These are phyloP conservation scores for Beta lomatogona DNA, from an alignment of 179 eudicot species.

Conservation along the genomic window DNA sequence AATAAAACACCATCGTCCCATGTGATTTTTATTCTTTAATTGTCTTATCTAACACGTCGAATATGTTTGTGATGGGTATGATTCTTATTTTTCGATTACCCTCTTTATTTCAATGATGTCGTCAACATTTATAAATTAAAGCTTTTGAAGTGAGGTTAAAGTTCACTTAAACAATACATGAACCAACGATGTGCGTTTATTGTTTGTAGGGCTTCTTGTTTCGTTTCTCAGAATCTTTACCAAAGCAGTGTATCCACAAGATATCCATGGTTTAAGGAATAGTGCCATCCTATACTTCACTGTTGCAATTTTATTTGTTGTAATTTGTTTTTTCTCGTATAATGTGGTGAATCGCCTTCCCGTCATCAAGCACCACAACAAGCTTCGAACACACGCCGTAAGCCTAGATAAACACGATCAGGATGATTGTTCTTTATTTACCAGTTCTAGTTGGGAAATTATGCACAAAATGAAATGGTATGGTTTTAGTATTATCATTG, in stretches of 20 bases:
- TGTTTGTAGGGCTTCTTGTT: conserved; percentile 70
- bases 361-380: conserved; percentile 62
- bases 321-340: conserved; percentile 58
- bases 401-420: conserved; percentile 55
- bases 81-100: too few relatives aligned
- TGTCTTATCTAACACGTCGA: too few relatives aligned
- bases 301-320: conserved; percentile 64
- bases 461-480: conserved; percentile 70
- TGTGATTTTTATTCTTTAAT: too few relatives aligned
- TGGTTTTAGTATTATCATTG: conserved; percentile 46
- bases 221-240: conserved; percentile 67
- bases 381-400: conserved; percentile 32
- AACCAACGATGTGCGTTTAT: not conserved
- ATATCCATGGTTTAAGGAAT: conserved; percentile 57
- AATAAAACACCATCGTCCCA: too few relatives aligned
- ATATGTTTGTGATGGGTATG: too few relatives aligned
- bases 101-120: too few relatives aligned
- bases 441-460: conserved; percentile 46
- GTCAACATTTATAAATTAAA: too few relatives aligned
- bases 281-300: conserved; percentile 77
- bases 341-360: conserved; percentile 69
- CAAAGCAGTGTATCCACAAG: conserved; percentile 75
- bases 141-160: too few relatives aligned
- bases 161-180: too few relatives aligned
- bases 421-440: conserved; percentile 35